These are phyloP conservation scores for Fusarium sp. DNA, from an alignment of 2,329 filamentous ascomycete genomes.

Conservation along the genomic window DNA sequence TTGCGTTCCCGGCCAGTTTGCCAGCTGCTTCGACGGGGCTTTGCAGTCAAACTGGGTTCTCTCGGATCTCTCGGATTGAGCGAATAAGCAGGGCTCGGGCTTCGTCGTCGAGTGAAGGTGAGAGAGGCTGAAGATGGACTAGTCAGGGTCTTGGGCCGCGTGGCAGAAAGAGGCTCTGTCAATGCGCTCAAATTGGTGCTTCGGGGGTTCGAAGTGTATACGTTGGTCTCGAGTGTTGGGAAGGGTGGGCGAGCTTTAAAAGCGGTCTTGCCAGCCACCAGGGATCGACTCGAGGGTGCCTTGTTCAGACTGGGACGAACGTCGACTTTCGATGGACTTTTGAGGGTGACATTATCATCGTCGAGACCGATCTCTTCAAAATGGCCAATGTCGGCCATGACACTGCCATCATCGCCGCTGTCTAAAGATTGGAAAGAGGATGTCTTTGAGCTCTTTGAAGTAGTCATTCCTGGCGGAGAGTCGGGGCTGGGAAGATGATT, in stretches of 20 bases:
- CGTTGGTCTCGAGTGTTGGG: conserved; percentile 58
- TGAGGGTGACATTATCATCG: conserved; percentile 66
- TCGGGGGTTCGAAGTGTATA: conserved; percentile 61
- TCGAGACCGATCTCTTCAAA: conserved; percentile 95
- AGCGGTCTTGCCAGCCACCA: conserved; percentile 47
- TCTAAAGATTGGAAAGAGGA: conserved; percentile 86
- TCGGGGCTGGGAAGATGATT: conserved; percentile 49
- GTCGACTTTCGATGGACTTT: conserved; percentile 58
- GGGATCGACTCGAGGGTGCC: conserved; percentile 45
- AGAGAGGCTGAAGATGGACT: conserved; percentile 53
- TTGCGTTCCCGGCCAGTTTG: conserved; percentile 74
- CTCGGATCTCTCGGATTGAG: conserved; percentile 58
- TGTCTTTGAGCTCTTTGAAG: conserved; percentile 89
- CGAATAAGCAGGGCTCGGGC: conserved; percentile 62
- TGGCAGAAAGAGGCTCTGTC: conserved; percentile 49
- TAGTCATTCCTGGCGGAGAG: conserved; percentile 71
- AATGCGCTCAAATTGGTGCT: conserved; percentile 59
- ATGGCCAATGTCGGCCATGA: conserved; percentile 78
- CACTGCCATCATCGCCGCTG: conserved; percentile 77
- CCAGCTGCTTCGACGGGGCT: conserved; percentile 74
- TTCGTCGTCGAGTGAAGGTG: conserved; percentile 57
- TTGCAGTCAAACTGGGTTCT: conserved; percentile 54
- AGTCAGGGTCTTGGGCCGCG: conserved; percentile 43
- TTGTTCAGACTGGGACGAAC: conserved; percentile 49
- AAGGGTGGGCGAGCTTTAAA: conserved; percentile 56